Evolutionary conservation across 805 yeast genomes (phyloP).

Genomic region (Wickerhamiella vanderwaltii): DNA sequence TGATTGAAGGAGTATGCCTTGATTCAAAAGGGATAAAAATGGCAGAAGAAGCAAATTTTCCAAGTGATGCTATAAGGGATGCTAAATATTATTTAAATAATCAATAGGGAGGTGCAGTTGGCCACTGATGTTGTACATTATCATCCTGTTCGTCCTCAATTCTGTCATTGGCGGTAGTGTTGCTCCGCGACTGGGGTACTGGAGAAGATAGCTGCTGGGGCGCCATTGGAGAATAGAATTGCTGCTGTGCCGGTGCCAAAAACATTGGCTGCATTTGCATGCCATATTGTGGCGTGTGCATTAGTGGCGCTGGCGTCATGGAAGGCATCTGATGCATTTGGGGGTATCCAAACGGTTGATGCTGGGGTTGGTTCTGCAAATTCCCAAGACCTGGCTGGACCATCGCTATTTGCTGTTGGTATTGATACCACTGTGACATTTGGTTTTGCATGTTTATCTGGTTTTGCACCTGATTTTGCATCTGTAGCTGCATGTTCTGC

Average conservation of each 20-base stretch:
- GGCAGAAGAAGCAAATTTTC: constrained; percentile 72
- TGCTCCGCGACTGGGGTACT: not conserved
- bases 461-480: constrained; percentile 2
- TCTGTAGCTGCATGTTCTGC: constrained; percentile 2
- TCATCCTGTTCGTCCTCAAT: not conserved
- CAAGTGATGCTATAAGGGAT: constrained; percentile 27
- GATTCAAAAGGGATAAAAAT: constrained; percentile 67
- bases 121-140: constrained; percentile 1
- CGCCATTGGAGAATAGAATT: no score
- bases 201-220: not conserved
- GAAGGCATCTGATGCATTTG: not conserved
- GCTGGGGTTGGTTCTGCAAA: constrained; percentile 2
- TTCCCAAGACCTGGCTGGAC: constrained; percentile 2
- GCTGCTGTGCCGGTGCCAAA: no score
- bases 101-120: constrained; percentile 2
- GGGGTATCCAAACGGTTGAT: not conserved
- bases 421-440: constrained; percentile 8
- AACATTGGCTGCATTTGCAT: no score
- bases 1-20: constrained; percentile 55
- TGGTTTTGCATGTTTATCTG: constrained; percentile 6
- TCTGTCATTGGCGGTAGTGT: no score
- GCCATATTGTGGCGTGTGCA: no score
- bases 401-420: constrained; percentile 5
- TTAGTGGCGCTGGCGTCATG: no score
- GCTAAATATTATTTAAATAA: constrained; percentile 2